These are phyloP conservation scores for Leccinum fibrillosum DNA, from an alignment of 768 basidiomycete genomes.

Conservation along the genomic window DNA sequence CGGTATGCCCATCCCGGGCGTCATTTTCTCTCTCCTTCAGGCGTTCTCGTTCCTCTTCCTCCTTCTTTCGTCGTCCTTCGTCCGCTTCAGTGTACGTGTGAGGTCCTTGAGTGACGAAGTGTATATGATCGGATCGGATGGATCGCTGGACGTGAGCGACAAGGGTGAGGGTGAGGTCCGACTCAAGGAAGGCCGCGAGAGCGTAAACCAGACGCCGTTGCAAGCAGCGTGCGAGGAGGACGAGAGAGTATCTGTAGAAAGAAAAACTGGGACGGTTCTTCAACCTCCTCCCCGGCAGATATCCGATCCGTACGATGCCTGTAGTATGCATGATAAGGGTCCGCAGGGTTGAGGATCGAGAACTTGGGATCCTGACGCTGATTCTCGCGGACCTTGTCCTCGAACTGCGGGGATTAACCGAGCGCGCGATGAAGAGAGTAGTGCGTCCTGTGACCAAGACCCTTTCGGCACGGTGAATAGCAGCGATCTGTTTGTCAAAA, in stretches of 20 bases:
- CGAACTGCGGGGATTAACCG: slow-evolving; percentile 92
- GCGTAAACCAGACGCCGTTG: slow-evolving; percentile 10
- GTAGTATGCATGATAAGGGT: slow-evolving; percentile 99
- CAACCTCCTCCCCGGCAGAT: slow-evolving; percentile 67
- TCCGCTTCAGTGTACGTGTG: slow-evolving; percentile 88
- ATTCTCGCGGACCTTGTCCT: slow-evolving; percentile 95
- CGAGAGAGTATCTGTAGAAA: slow-evolving; percentile 27
- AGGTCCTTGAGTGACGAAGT: slow-evolving; percentile 83
- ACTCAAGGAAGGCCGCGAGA: slow-evolving; percentile 15
- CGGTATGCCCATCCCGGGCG: slow-evolving; percentile 98
- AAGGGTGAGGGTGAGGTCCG: slow-evolving; percentile 10
- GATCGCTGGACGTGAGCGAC: slow-evolving; percentile 21
- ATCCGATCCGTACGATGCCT: slow-evolving; percentile 86
- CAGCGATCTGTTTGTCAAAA: too few species aligned
- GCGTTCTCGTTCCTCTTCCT: slow-evolving; percentile 81
- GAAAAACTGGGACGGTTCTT: slow-evolving; percentile 52
- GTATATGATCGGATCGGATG: slow-evolving; percentile 15
- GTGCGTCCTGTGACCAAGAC: slow-evolving; percentile 37
- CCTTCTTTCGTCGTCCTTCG: slow-evolving; percentile 81
- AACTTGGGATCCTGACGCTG: slow-evolving; percentile 97
- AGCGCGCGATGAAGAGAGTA: slow-evolving; percentile 84
- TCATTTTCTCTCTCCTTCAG: slow-evolving; percentile 91
- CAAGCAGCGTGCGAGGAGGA: slow-evolving; percentile 14
- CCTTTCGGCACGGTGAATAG: too few species aligned
- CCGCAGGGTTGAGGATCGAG: slow-evolving; percentile 93